phyloP scores from a whole-genome alignment of 106 monocot species.

The Hemerocallis citrina region DNA sequence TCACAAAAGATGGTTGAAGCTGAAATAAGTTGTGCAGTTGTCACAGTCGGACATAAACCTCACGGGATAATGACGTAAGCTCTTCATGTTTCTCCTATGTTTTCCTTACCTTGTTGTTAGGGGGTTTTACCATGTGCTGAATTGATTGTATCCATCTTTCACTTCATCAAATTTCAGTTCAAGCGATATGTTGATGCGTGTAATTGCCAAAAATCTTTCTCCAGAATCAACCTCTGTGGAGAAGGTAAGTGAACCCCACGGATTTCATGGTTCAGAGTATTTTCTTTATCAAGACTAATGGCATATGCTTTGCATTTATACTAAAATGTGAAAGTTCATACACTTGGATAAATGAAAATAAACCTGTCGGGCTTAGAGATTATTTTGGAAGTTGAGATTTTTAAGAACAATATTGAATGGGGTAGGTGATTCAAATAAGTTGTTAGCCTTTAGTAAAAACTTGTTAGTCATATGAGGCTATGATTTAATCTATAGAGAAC shows the following conservation, averaged over 20 bases:
- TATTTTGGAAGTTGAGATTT: too few relatives aligned
- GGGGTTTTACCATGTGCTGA: not conserved
- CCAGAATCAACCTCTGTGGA: constrained; percentile 56
- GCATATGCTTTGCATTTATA: too few relatives aligned
- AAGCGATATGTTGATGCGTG: constrained; percentile 73
- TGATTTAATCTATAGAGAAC: too few relatives aligned
- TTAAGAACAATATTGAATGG: too few relatives aligned
- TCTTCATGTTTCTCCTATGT: not conserved
- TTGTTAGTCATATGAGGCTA: too few relatives aligned
- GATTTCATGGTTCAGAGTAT: not conserved
- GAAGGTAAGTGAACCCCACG: constrained; percentile 20
- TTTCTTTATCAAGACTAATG: not conserved
- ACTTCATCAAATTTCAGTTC: constrained; percentile 26
- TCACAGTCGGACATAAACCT: constrained; percentile 61
- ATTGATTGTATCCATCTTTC: not conserved
- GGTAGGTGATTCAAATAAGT: too few relatives aligned
- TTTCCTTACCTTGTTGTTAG: not conserved
- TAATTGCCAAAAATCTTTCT: constrained; percentile 59
- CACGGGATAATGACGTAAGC: constrained; percentile 67
- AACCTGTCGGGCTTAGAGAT: too few relatives aligned
- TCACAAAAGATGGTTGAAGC: constrained; percentile 80
- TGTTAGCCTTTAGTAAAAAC: too few relatives aligned
- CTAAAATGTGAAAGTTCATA: too few relatives aligned
- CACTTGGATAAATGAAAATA: too few relatives aligned
- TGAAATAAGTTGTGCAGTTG: constrained; percentile 56